Base-by-base conservation (phyloP, 164 flowering plant genomes). In the Vitis rotundifolia region DNA sequence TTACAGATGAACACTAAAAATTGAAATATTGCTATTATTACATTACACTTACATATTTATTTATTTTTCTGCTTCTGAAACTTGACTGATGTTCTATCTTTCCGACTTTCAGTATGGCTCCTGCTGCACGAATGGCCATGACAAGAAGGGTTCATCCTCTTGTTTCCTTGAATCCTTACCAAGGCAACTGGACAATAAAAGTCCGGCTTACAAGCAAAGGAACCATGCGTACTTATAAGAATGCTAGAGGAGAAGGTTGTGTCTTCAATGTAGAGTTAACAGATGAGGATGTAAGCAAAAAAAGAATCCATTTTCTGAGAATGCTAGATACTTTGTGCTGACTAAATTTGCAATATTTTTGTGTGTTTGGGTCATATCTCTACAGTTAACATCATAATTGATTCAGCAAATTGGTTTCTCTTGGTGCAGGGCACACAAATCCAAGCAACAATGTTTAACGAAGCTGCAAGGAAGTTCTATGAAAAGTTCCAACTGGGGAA, bases 361-460 rank as follows among this genome's bases (percentile, higher is more conserved):
- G 11, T 64, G 66, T 31, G 11, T 16, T 63, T 12, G 16, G 22
- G 18, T 57, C 19, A 15, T 14, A 57, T 15, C 60, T 57, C 60
- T 57, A 18, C 0, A 9, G 28, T 37, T 31, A 37, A 8, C 8
- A 11, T 22, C 48, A 19, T 15, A n/a, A 31, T 58, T 49, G 47
- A n/a, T 66, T 15, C 26, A 65, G 10, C 3, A 28, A 9, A 49
- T 63, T 28, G 56, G 10, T 70, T 49, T 8, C 22, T 8, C 12
- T 6, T 67, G 63, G 22, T 82, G 28, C 82, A 96, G 99, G 99
- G 98, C 14, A 96, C 99, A 0, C 89, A 93, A 77, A 96, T 96
- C 28, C 99, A 93, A 75, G 99, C 98, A 49, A 96, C 99, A 48
- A 91, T 93, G 98, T 96, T 96, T 63, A 91, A 91, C 77, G 94